These are phyloP conservation scores for Metschnikowia colocasiae DNA, from an alignment of 805 yeast genomes.

Conservation along the genomic window DNA sequence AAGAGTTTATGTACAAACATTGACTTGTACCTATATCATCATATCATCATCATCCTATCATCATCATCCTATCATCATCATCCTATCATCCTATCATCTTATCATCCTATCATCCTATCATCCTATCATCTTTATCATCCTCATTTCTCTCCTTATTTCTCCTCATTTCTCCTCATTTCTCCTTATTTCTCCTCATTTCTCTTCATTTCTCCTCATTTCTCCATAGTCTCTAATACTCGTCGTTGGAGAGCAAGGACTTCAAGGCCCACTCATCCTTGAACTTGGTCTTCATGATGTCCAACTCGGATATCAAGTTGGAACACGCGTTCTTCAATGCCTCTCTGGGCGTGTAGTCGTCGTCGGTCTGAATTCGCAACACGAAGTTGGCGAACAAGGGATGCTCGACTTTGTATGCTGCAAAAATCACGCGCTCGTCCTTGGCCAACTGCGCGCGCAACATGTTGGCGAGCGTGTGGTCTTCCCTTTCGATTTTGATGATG, in stretches of 20 bases:
- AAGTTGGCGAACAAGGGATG: constrained; percentile 97
- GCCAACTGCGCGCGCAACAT: constrained; percentile 80
- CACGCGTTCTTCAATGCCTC: constrained; percentile 91
- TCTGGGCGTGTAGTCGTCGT: constrained; percentile 88
- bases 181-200: too few species aligned
- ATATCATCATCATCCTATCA: background rate
- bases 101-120: too few species aligned
- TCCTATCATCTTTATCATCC: too few species aligned
- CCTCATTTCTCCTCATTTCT: too few species aligned
- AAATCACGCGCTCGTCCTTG: constrained; percentile 82
- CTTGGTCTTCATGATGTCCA: constrained; percentile 68
- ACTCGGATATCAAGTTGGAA: constrained; percentile 72
- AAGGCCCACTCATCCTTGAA: constrained; percentile 93
- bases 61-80: background rate
- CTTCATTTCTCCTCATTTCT: too few species aligned
- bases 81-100: background rate
- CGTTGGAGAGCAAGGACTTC: constrained; percentile 63
- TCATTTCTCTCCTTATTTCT: too few species aligned
- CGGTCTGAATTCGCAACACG: constrained; percentile 91
- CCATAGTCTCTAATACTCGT: constrained; percentile 34
- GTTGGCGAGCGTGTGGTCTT: constrained; percentile 96
- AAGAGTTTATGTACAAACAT: too few species aligned
- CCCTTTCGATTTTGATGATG: constrained; percentile 88
- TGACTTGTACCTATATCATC: too few species aligned
- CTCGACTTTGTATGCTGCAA: constrained; percentile 96